A percentile compares a stretch with the other conserved stretches of the same genome.
Conservation (phyloP, 139 green algal genomes). For the Chlamydomonas sp. region DNA sequence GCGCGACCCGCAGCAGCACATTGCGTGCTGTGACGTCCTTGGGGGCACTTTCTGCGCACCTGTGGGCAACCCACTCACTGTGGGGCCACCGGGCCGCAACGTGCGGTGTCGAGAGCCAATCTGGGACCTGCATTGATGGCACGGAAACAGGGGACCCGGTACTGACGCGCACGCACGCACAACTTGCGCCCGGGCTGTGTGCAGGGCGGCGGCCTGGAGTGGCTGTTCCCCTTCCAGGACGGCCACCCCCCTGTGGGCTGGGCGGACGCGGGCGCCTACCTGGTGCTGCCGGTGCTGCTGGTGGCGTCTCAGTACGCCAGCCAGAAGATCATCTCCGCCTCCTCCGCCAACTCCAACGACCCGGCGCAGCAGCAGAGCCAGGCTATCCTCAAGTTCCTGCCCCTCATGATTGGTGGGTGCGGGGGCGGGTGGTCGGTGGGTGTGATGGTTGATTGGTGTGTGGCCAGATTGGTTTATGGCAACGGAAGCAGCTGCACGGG, state of each 20-base stretch:
- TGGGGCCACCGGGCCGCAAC: too few relatives aligned
- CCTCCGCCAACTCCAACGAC: conserved; percentile 58
- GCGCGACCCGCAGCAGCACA: too few relatives aligned
- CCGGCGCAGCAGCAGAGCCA: conserved; percentile 79
- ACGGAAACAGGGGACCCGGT: too few relatives aligned
- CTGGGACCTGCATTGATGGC: too few relatives aligned
- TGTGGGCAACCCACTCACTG: too few relatives aligned
- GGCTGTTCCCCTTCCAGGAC: conserved; percentile 91
- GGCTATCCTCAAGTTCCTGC: conserved; percentile 96
- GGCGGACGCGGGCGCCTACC: conserved; percentile 84
- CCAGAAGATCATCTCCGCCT: conserved; percentile 81
- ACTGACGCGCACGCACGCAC: too few relatives aligned
- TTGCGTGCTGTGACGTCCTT: too few relatives aligned
- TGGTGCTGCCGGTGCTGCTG: conserved; percentile 94
- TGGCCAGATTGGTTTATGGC: too few relatives aligned
- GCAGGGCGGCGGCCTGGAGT: conserved; percentile 69
- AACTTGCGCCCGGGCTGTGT: neutral
- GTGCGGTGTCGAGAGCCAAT: too few relatives aligned
- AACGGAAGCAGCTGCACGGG: too few relatives aligned
- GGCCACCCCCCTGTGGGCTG: conserved; percentile 94
- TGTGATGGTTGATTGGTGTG: too few relatives aligned
- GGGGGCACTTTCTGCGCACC: too few relatives aligned
- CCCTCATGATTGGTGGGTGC: conserved; percentile 92
- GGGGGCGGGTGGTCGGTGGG: neutral
- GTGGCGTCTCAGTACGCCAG: conserved; percentile 79